A percentile compares a stretch with the other conserved stretches of the same genome.
These are phyloP conservation scores for Citrus glauca DNA, from an alignment of 345 rosid genomes.

Conservation along the genomic window DNA sequence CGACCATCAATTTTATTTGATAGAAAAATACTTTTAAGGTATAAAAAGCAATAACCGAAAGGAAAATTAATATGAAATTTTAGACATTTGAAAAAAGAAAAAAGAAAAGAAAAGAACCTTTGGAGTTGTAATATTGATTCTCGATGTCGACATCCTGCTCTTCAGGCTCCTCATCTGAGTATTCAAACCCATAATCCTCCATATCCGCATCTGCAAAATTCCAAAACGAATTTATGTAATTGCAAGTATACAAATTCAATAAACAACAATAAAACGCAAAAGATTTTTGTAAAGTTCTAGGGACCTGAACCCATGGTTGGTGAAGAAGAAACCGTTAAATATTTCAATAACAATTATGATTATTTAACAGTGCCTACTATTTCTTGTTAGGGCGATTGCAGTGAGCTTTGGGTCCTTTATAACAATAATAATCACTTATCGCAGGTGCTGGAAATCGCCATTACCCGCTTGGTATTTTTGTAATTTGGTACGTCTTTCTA, in stretches of 20 bases:
- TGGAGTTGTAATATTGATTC: slow-evolving; percentile 94
- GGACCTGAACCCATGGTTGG: neutral
- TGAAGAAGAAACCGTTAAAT: neutral
- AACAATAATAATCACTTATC: no score
- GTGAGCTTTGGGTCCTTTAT: neutral
- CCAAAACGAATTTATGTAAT: neutral
- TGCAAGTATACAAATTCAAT: neutral
- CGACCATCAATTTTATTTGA: neutral
- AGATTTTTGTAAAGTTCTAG: neutral
- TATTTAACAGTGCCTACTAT: neutral
- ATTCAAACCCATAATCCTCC: slow-evolving; percentile 98
- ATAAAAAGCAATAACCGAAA: neutral
- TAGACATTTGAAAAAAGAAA: neutral
- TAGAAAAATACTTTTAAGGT: no score
- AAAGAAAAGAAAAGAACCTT: slow-evolving; percentile 39
- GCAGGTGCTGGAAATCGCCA: no score
- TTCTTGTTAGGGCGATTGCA: neutral
- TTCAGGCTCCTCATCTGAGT: slow-evolving; percentile 98
- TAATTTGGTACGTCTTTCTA: no score
- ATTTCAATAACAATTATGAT: neutral
- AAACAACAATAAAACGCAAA: neutral
- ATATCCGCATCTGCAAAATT: slow-evolving; percentile 83
- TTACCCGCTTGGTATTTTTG: no score
- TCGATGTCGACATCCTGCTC: slow-evolving; percentile 97
- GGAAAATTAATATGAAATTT: neutral